These are phyloP conservation scores for Kluyveromyces starmeri DNA, from an alignment of 805 yeast genomes.

Conservation along the genomic window DNA sequence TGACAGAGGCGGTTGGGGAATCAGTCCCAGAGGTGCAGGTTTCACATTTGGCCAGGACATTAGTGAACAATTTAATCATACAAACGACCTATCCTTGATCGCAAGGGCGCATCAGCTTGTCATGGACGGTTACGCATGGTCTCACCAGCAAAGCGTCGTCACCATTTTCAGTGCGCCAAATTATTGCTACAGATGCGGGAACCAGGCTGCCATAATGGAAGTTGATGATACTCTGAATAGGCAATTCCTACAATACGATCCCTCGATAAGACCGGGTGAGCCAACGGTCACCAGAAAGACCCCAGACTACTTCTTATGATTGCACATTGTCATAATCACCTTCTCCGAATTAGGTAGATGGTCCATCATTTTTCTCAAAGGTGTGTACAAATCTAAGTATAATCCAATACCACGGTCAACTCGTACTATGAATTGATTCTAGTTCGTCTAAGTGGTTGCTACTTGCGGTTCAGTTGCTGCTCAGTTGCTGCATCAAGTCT, in stretches of 20 bases:
- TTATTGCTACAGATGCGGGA: constrained; percentile 95
- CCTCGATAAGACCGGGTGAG: constrained; percentile 94
- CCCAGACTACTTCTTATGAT: constrained; percentile 86
- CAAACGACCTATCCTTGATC: constrained; percentile 71
- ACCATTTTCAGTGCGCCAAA: constrained; percentile 94
- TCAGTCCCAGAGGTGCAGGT: constrained; percentile 97
- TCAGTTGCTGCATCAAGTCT: too few species aligned
- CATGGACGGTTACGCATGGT: constrained; percentile 97
- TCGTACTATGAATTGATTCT: too few species aligned
- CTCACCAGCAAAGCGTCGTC: constrained; percentile 88
- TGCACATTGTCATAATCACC: too few species aligned
- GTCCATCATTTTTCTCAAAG: too few species aligned
- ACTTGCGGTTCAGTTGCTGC: too few species aligned
- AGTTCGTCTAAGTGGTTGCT: too few species aligned
- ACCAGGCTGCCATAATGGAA: constrained; percentile 97
- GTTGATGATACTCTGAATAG: constrained; percentile 89
- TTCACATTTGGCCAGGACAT: constrained; percentile 96
- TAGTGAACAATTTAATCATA: constrained; percentile 86
- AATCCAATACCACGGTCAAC: too few species aligned
- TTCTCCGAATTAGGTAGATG: too few species aligned
- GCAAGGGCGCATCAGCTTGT: constrained; percentile 96
- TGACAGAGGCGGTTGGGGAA: constrained; percentile 97
- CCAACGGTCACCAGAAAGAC: constrained; percentile 95
- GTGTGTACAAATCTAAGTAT: too few species aligned
- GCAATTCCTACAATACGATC: constrained; percentile 92